These are phyloP conservation scores for Petunia hybrid DNA, from an alignment of 305 asterid genomes.

Conservation along the genomic window DNA sequence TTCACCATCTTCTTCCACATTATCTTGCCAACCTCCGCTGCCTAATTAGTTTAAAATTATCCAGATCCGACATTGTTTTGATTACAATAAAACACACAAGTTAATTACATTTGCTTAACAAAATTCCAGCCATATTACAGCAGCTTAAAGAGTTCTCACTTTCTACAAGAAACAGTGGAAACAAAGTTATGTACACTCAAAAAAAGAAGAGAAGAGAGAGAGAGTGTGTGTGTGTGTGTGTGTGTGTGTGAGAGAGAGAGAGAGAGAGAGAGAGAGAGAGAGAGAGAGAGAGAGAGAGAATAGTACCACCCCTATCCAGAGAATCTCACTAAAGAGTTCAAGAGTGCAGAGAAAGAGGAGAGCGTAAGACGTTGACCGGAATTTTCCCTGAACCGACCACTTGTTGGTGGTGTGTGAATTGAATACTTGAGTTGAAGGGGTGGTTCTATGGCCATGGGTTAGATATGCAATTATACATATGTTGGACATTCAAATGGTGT, in stretches of 20 bases:
- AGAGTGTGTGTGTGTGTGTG: no score
- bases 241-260: not conserved
- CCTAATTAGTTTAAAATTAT: not conserved
- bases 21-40: not conserved
- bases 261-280: no score
- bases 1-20: not conserved
- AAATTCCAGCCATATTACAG: not conserved
- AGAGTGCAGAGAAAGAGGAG: not conserved
- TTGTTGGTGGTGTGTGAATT: not conserved
- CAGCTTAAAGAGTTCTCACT: not conserved
- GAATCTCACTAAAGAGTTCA: not conserved
- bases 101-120: not conserved
- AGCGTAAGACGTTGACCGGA: not conserved
- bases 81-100: not conserved
- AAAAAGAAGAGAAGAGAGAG: not conserved
- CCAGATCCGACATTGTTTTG: not conserved
- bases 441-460: not conserved
- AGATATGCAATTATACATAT: not conserved
- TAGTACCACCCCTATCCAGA: not conserved
- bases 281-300: no score
- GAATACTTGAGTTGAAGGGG: not conserved
- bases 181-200: not conserved
- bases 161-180: not conserved
- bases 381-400: not conserved
- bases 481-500: not conserved